These are phyloP conservation scores for Dentipellis fragilis DNA, from an alignment of 768 basidiomycete species.

Conservation along the genomic window DNA sequence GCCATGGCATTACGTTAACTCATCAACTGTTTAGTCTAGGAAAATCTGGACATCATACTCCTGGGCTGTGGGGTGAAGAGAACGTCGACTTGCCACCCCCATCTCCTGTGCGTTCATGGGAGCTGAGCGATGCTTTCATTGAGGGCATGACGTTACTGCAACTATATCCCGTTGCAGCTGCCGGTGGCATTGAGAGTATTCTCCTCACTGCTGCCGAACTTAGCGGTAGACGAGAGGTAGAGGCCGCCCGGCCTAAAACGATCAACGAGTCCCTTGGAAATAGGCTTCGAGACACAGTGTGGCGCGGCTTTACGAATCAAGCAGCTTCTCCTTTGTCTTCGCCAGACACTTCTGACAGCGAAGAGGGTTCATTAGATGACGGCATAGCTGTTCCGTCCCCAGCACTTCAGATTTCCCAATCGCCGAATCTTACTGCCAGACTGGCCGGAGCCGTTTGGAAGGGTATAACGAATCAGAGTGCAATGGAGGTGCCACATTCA, in stretches of 20 bases:
- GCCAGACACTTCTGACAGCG: conserved; percentile 22
- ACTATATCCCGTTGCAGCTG: conserved; percentile 50
- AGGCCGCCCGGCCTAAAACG: conserved; percentile 21
- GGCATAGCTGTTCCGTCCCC: conserved; percentile 40
- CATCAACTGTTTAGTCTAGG: conserved; percentile 34
- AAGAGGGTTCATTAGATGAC: conserved; percentile 20
- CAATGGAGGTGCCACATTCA: conserved; percentile 53
- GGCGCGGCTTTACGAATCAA: conserved; percentile 59
- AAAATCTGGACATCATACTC: conserved; percentile 30
- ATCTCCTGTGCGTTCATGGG: conserved; percentile 37
- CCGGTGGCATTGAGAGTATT: conserved; percentile 63
- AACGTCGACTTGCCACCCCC: conserved; percentile 25
- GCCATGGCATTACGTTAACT: background rate
- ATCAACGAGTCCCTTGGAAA: conserved; percentile 37
- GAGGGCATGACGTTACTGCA: conserved; percentile 59
- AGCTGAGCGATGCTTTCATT: conserved; percentile 53
- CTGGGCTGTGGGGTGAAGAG: conserved; percentile 48
- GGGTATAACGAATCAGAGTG: conserved; percentile 66
- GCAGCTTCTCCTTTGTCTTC: conserved; percentile 27
- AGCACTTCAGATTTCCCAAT: conserved; percentile 5
- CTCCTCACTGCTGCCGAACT: conserved; percentile 61
- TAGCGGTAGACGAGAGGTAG: conserved; percentile 37
- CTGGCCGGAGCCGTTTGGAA: conserved; percentile 62
- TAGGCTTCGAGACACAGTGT: conserved; percentile 48
- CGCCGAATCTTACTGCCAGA: conserved; percentile 36